Base-by-base conservation (phyloP, 805 yeast genomes). In the Hanseniaspora mollemarum region DNA sequence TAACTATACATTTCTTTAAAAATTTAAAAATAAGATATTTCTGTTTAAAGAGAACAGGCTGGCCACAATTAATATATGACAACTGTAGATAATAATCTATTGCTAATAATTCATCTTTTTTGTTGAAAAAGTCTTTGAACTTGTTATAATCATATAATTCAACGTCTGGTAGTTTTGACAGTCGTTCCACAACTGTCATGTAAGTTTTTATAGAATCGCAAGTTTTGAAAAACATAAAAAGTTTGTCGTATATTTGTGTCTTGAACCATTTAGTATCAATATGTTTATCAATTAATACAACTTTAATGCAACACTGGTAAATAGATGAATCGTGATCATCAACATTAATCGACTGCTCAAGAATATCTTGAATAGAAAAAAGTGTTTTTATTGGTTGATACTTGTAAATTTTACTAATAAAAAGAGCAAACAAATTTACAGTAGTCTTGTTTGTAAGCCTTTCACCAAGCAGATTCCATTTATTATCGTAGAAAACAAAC, bases 391-490 rank as follows among this genome's bases (percentile, higher is more conserved):
- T 2, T 26, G 43, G 36, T 10, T 40, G 19, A 12, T 10, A 18
- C 7, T 21, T n/a, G 28, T 48, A 48, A 19, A 48, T 18, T n/a
- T 22, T 16, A 9, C 15, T 21, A 5, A 48, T 15, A 19, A 40
- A 48, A 1, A 13, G 13, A 2, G 21, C 32, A 48, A 48, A 48
- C 3, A 40, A 4, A 15, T 40, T 21, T 3, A 48, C 38, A 8
- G 51, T 32, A 21, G n/a, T 21, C 19, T 48, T 48, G 21, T 32
- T 33, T 9, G 25, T 26, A 7, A 48, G 21, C 8, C 21, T 10
- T 29, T 48, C 51, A 18, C 51, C 45, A 6, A 48, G 15, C 3
- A 48, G 5, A 22, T 48, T 48, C 51, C 51, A 48, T 25, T 48
- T 38, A 1, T 15, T 12, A 9, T 32, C 18, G n/a, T 48, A 48